These are phyloP conservation scores for Fibroporia radiculosa DNA, from an alignment of 768 basidiomycete genomes.

Conservation along the genomic window DNA sequence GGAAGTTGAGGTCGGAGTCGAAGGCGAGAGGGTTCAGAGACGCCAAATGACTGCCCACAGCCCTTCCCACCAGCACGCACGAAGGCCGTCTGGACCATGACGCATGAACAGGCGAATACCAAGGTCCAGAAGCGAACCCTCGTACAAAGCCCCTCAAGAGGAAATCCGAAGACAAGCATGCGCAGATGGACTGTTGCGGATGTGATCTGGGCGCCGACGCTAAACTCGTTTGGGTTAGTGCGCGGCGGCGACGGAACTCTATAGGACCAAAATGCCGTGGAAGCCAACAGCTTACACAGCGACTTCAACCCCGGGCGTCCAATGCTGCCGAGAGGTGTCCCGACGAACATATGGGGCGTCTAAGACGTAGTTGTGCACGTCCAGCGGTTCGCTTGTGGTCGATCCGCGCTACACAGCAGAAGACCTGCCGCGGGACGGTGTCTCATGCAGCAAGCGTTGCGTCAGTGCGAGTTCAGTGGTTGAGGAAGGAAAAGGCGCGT, in stretches of 20 bases:
- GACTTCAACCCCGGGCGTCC: neutral
- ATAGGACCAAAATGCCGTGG: neutral
- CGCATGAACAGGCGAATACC: neutral
- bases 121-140: neutral
- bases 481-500: too few relatives aligned
- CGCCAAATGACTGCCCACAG: too few relatives aligned
- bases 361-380: too few relatives aligned
- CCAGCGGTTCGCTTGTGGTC: too few relatives aligned
- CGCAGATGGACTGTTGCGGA: conserved; percentile 1
- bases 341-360: too few relatives aligned
- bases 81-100: conserved; percentile 4
- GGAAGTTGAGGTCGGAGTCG: neutral
- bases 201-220: conserved; percentile 1
- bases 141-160: neutral
- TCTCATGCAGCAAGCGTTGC: too few relatives aligned
- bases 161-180: neutral
- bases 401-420: too few relatives aligned
- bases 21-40: neutral
- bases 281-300: neutral
- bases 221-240: conserved; percentile 1
- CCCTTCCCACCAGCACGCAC: neutral
- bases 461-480: too few relatives aligned
- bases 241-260: neutral
- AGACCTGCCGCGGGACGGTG: too few relatives aligned
- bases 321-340: neutral